These are phyloP conservation scores for Carallia pectinifolia DNA, from an alignment of 345 rosid genomes.

Conservation along the genomic window DNA sequence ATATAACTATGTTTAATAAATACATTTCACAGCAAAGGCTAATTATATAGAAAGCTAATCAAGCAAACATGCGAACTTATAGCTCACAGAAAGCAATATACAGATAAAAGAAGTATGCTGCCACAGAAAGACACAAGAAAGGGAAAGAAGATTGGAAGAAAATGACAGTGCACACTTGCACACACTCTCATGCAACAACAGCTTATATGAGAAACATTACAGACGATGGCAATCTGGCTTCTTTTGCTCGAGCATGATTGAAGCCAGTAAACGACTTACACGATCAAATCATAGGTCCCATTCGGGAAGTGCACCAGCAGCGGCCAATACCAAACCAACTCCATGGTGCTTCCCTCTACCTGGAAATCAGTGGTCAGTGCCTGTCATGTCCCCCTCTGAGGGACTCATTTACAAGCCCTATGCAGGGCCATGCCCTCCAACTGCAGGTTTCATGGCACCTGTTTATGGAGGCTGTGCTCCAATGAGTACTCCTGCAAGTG, in stretches of 20 bases:
- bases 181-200: conserved; percentile 5
- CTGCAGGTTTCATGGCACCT: conserved; percentile 29
- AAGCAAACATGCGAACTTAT: background rate
- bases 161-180: too few species aligned
- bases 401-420: conserved; percentile 89
- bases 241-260: conserved; percentile 81
- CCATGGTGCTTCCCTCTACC: conserved; percentile 48
- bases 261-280: conserved; percentile 30
- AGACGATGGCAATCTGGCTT: conserved; percentile 54
- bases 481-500: conserved; percentile 13
- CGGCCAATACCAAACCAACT: conserved; percentile 22
- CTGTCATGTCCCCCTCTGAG: conserved; percentile 86
- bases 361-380: conserved; percentile 79
- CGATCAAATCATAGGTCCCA: conserved; percentile 22
- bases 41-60: background rate
- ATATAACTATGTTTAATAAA: too few species aligned
- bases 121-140: too few species aligned
- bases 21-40: too few species aligned
- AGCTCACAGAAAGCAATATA: background rate
- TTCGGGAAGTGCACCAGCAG: conserved; percentile 19
- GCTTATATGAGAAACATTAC: conserved; percentile 35
- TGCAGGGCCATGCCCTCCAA: conserved; percentile 62
- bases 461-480: conserved; percentile 18
- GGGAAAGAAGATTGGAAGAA: too few species aligned
- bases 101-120: background rate